Evolutionary conservation across 2,329 filamentous ascomycete genomes (phyloP).

Genomic region (Colletotrichum acutatum): DNA sequence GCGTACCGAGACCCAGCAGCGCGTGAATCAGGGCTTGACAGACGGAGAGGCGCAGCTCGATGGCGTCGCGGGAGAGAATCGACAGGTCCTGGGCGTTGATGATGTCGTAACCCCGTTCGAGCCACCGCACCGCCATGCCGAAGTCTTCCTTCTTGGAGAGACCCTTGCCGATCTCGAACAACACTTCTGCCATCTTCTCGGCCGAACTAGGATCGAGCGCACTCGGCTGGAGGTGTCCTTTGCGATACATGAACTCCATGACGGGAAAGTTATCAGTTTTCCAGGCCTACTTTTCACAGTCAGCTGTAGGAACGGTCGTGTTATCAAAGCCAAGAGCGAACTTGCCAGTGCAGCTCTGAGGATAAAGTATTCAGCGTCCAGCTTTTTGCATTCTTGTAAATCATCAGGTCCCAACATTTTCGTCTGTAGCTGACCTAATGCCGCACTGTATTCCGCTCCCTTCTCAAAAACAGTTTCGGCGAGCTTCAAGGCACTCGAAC

Average conservation of each 20-base stretch:
- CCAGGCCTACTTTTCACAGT: slow-evolving; percentile 68
- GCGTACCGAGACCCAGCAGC: slow-evolving; percentile 58
- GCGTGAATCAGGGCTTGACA: slow-evolving; percentile 71
- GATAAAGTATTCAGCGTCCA: slow-evolving; percentile 72
- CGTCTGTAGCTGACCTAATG: slow-evolving; percentile 45
- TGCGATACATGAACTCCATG: slow-evolving; percentile 81
- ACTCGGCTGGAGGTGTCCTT: slow-evolving; percentile 56
- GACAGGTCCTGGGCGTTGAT: slow-evolving; percentile 67
- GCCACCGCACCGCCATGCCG: slow-evolving; percentile 74
- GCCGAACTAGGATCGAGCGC: slow-evolving; percentile 59
- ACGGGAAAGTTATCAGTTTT: slow-evolving; percentile 78
- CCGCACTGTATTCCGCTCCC: slow-evolving; percentile 66
- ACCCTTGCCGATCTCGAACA: slow-evolving; percentile 78
- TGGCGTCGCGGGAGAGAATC: slow-evolving; percentile 65
- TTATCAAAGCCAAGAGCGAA: neutral
- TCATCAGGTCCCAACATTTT: slow-evolving; percentile 44
- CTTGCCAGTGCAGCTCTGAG: slow-evolving; percentile 75
- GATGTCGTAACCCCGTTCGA: slow-evolving; percentile 72
- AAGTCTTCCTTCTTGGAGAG: slow-evolving; percentile 64
- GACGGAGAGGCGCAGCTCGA: slow-evolving; percentile 74
- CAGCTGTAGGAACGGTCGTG: neutral
- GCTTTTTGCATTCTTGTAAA: slow-evolving; percentile 43
- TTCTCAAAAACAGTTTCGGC: slow-evolving; percentile 71
- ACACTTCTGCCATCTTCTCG: slow-evolving; percentile 73
- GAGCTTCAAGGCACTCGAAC: slow-evolving; percentile 46